Base-by-base conservation (phyloP, 805 yeast genomes). In the Candida awuae region DNA sequence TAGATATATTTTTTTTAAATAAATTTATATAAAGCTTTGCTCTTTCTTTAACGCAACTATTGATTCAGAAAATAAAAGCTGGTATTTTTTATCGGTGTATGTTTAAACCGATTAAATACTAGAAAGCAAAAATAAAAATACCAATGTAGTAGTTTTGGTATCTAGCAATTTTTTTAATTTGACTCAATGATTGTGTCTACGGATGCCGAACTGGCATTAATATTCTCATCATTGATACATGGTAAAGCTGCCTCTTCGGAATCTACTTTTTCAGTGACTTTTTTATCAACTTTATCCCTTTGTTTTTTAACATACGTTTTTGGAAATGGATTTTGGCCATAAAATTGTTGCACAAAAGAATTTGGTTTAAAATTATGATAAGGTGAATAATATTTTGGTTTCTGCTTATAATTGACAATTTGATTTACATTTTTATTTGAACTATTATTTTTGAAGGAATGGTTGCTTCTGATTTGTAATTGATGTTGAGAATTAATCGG, bases 301-400 rank as follows among this genome's bases (percentile, higher is more conserved):
- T 26, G 13, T 16, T 22, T 37, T 9, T 34, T 34, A 10, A 12
- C n/a, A 26, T n/a, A n/a, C n/a, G 27, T 23, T 30, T 29, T 42
- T 6, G 39, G 35, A 26, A 44, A 44, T n/a, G 47, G 47, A 16
- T 44, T 44, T 8, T 37, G 32, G 14, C 43, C 43, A 30, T 44
- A 44, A 15, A 29, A 30, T 12, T 22, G 31, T 23, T 21, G 26
- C 8, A n/a, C 12, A 20, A 25, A 25, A 25, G 29, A 15, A 6
- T 39, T 28, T 14, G 37, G 42, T 18, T 36, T 23, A 19, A 32
- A 29, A 22, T 38, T 35, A 23, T 32, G 22, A 15, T 21, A 27
- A n/a, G 9, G 25, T 29, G 19, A 28, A 6, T 17, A n/a, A 16
- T 15, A 21, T 14, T 20, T 32, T 14, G 16, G 20, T 17, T 28